phyloP scores from a whole-genome alignment of 73 alveolate species.

The Paramecium pentaurelia region DNA sequence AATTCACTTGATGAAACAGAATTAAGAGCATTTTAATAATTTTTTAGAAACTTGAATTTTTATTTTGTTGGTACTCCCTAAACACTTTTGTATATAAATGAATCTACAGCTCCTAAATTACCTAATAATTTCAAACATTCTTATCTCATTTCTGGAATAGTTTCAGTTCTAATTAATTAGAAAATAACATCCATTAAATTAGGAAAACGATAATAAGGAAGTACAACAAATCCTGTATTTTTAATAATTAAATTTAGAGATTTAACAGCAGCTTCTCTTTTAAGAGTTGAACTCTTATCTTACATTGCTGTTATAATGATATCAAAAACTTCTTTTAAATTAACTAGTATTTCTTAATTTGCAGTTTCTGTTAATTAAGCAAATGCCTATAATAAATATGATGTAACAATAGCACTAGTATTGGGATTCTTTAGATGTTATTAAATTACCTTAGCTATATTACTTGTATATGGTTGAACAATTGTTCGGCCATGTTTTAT shows the following conservation, averaged over 20 bases:
- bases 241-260: conserved; percentile 71
- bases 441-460: conserved; percentile 65
- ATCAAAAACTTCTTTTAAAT: conserved; percentile 74
- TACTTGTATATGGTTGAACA: conserved; percentile 68
- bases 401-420: conserved; percentile 68
- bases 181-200: conserved; percentile 46
- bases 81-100: conserved; percentile 54
- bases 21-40: conserved; percentile 36
- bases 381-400: conserved; percentile 78
- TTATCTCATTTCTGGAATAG: conserved; percentile 51
- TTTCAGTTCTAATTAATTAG: conserved; percentile 48
- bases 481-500: conserved; percentile 51
- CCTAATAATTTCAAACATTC: conserved; percentile 57
- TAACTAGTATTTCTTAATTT: conserved; percentile 65
- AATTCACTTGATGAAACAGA: background rate
- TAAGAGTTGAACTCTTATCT: conserved; percentile 71
- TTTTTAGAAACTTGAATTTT: conserved; percentile 42
- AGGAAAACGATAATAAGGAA: conserved; percentile 56
- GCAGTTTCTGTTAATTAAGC: conserved; percentile 62
- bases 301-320: conserved; percentile 72
- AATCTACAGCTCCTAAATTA: conserved; percentile 58
- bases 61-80: conserved; percentile 45
- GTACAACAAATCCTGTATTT: conserved; percentile 75
- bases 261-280: conserved; percentile 78
- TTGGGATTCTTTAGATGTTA: conserved; percentile 65